Evolutionary conservation across 2,329 filamentous ascomycete species (phyloP).

Genomic region (Beauveria rudraprayagi): DNA sequence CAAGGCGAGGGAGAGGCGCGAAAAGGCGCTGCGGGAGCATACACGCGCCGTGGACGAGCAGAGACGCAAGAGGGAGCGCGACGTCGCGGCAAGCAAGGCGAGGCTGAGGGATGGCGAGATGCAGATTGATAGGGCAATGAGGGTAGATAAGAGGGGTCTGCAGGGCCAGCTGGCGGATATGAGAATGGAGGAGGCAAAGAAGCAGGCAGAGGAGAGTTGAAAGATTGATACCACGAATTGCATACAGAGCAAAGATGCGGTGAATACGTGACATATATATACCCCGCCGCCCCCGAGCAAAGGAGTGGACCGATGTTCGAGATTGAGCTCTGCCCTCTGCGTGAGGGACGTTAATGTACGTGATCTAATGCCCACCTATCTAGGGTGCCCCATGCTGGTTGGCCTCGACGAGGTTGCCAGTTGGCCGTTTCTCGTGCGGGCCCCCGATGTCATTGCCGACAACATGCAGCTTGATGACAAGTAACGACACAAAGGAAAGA

Average conservation of each 20-base stretch:
- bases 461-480: too few species aligned
- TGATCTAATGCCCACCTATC: too few species aligned
- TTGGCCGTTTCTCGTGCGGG: too few species aligned
- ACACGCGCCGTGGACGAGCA: conserved; percentile 56
- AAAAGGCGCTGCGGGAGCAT: conserved; percentile 58
- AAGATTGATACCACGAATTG: not conserved
- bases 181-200: conserved; percentile 18
- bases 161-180: conserved; percentile 47
- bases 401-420: too few species aligned
- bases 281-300: too few species aligned
- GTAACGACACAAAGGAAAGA: too few species aligned
- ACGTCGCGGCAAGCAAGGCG: conserved; percentile 53
- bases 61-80: conserved; percentile 50
- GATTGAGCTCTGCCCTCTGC: too few species aligned
- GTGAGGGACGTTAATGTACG: too few species aligned
- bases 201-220: conserved; percentile 14
- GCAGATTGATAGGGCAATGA: conserved; percentile 62
- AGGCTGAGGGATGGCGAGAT: conserved; percentile 57
- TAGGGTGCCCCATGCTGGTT: too few species aligned
- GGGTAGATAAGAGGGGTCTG: conserved; percentile 57
- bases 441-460: too few species aligned
- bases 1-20: conserved; percentile 47
- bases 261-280: not conserved
- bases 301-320: too few species aligned
- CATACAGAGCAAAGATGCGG: not conserved